Evolutionary conservation across 1,139 yeast genomes (phyloP), one percentile per base, ranked within the genome.

Genomic region (Ogataea hybrid): DNA sequence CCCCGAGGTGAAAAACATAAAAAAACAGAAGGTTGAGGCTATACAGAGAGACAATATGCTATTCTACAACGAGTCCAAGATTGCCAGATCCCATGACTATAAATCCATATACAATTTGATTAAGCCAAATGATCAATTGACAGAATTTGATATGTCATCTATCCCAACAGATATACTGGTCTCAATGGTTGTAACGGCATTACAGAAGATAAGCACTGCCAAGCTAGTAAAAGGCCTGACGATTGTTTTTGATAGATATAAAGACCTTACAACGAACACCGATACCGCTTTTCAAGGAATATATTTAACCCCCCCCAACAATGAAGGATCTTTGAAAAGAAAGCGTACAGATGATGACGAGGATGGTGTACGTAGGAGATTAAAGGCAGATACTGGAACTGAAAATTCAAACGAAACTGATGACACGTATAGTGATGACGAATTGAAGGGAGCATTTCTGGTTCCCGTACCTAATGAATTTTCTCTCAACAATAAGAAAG

Each of bases 191-290:
- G 68, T 79, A 44, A 75, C 78, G 32, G 89, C 84, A 2, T 70
- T 84, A 54, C 69, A 70, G 37, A 73, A 73, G 30, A 78, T 79
- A 0, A 75, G 77, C 41, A 67, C 73, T 0, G 68, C 69, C 8
- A 75, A 71, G 47, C 68, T 92, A 34, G 68, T 78, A n/a, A 77
- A 79, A 47, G 94, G 87, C 0, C 67, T 88, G 46, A 77, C 79
- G 15, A 79, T 87, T 39, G 77, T 87, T 4, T 70, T 79, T 28
- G 77, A 82, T 11, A 71, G 97, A 45, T 63, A 59, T 39, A 49
- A 43, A 21, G 52, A 52, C 25, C 27, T 54, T 3, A 36, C 45
- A 4, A 28, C 32, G 11, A 51, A 33, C 39, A 41, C 28, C 47
- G 54, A 23, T 10, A 34, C 36, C 12, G 35, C 46, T 4, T 40